Evolutionary conservation across 148 eudicot species (phyloP), one percentile per base, ranked within the genome.

Genomic region (Amaranthus palmeri): DNA sequence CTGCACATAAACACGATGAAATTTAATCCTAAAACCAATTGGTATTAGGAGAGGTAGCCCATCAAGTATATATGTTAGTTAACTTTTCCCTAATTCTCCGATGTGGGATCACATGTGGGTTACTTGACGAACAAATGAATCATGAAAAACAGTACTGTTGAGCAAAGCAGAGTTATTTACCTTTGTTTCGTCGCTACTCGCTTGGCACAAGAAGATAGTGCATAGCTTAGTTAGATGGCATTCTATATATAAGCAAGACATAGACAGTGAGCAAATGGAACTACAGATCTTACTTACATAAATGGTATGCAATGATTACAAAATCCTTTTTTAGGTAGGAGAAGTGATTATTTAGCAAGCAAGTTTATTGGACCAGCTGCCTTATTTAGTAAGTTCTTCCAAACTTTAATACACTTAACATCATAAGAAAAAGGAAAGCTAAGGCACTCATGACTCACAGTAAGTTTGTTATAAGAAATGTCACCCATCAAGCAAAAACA

Each of bases 201-300:
- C 10, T 10, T 18, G 61, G 54, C 64, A 50, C 47, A 65, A 61
- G 17, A 52, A 5, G 74, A 70, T 76, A 53, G 61, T 56, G 58
- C 43, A 51, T 53, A 53, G n/a, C 69, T 61, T 12, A 8, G 58
- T 8, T 17, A 48, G 13, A 62, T 42, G 3, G 48, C 42, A 4
- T 45, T 44, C 41, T 62, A 61, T 76, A 76, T 69, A 76, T 69
- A 76, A 71, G 74, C 40, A 53, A 55, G 43, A 43, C 41, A 69
- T 61, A 36, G 58, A 45, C 55, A 45, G 17, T 40, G 13, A 74
- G 67, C 12, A 68, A 43, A 18, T 17, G 10, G 4, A 47, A 44
- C 69, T 25, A 69, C 50, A 54, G 73, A 61, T 61, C 59, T 58
- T 64, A n/a, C 12, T n/a, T 51, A 13, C 60, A 10, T 8, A 43